These are phyloP conservation scores for Paraleonurus japonicus DNA, from an alignment of 257 asterid species.

Conservation along the genomic window DNA sequence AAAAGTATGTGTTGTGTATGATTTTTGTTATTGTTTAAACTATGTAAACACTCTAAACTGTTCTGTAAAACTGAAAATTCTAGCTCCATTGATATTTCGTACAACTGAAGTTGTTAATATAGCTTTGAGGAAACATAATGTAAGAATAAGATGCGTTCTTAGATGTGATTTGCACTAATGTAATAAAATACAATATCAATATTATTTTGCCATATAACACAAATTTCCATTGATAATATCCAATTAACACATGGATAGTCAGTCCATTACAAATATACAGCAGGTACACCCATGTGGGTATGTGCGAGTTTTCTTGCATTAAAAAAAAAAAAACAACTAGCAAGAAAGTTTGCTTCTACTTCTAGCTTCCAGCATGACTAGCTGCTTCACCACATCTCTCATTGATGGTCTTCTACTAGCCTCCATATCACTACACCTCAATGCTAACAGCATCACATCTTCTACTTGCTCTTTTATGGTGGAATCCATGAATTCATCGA, in stretches of 20 bases:
- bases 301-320: conserved; percentile 6
- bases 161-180: background rate
- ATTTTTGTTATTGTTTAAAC: too few species aligned
- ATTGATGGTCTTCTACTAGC: conserved; percentile 58
- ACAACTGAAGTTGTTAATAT: too few species aligned
- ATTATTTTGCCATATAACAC: too few species aligned
- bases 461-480: conserved; percentile 48
- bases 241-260: background rate
- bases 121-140: too few species aligned
- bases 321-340: background rate
- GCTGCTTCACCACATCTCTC: conserved; percentile 78
- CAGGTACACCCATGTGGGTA: background rate
- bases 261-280: background rate
- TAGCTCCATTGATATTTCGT: background rate
- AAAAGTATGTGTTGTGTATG: background rate
- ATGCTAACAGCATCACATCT: conserved; percentile 46
- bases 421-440: conserved; percentile 67
- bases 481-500: conserved; percentile 58
- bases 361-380: conserved; percentile 31
- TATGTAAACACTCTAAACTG: too few species aligned
- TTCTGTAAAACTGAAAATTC: too few species aligned
- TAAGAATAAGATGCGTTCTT: too few species aligned
- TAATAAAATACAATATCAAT: too few species aligned
- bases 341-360: conserved; percentile 37
- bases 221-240: background rate